Evolutionary conservation across 1,284 basidiomycete genomes (phyloP).

Genomic region (Puccinia hordei): DNA sequence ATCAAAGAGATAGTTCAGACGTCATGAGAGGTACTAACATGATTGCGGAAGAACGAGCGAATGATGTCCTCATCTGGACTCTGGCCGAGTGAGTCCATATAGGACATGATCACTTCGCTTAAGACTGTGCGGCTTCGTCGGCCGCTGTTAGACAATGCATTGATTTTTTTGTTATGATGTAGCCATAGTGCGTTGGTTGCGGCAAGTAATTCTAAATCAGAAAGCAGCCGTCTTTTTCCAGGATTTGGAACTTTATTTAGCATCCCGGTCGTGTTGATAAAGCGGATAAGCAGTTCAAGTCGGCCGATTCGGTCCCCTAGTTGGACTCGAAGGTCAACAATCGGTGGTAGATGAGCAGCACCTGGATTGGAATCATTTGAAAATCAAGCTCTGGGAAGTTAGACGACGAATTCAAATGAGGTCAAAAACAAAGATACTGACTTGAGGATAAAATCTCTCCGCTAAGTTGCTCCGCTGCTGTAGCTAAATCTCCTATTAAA

Average conservation of each 20-base stretch:
- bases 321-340: constrained; percentile 79
- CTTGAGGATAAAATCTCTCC: constrained; percentile 70
- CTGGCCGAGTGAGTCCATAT: constrained; percentile 63
- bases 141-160: constrained; percentile 56
- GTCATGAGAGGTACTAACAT: constrained; percentile 61
- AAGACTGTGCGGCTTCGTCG: constrained; percentile 46
- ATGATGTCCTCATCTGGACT: constrained; percentile 73
- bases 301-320: constrained; percentile 74
- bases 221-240: constrained; percentile 73
- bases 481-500: constrained; percentile 75
- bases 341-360: constrained; percentile 70
- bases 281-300: constrained; percentile 77
- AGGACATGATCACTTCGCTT: constrained; percentile 65
- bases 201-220: constrained; percentile 85
- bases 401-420: constrained; percentile 60
- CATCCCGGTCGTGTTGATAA: constrained; percentile 81
- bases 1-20: not conserved
- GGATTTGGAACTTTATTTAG: constrained; percentile 77
- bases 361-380: constrained; percentile 62
- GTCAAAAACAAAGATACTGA: constrained; percentile 51
- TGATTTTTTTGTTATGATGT: constrained; percentile 69
- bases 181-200: constrained; percentile 82
- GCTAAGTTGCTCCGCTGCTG: constrained; percentile 76
- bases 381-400: constrained; percentile 16
- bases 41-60: constrained; percentile 78